A percentile compares a stretch with the other conserved stretches of the same genome.
phyloP scores from a whole-genome alignment of 78 protist genomes.

The Cavenderia fasciculata region DNA sequence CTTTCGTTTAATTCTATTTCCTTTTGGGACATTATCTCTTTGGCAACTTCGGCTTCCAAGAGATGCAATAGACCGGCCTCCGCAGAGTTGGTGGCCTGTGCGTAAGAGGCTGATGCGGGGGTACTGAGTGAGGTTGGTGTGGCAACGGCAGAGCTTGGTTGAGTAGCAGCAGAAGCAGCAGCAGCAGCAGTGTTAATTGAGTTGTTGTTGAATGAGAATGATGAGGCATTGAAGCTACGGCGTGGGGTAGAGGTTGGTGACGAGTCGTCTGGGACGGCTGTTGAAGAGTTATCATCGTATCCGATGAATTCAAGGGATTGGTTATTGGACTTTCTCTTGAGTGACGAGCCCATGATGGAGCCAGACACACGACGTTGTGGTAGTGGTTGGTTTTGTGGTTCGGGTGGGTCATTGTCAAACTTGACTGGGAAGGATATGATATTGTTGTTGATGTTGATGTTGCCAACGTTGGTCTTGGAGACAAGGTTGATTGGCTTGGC shows the following conservation, averaged over 20 bases:
- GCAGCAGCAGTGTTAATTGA: neutral
- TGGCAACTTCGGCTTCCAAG: constrained; percentile 56
- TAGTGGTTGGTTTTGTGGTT: too few species aligned
- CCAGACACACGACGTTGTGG: neutral
- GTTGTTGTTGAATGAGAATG: neutral
- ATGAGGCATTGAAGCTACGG: neutral
- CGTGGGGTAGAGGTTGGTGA: neutral
- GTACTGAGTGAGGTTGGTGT: neutral
- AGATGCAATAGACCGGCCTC: constrained; percentile 1
- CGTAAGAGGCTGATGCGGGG: neutral
- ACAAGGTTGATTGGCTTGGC: neutral
- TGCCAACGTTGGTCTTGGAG: neutral
- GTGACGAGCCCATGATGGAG: neutral
- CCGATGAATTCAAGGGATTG: too few species aligned
- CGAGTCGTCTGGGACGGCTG: neutral
- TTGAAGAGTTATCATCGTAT: neutral
- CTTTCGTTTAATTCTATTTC: constrained; percentile 22
- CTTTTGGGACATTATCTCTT: constrained; percentile 54
- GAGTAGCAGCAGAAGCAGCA: neutral
- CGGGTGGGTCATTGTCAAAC: constrained; percentile 8
- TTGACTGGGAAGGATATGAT: neutral
- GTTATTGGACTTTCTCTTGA: neutral
- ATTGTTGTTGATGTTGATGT: constrained; percentile 4
- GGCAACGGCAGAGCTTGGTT: neutral
- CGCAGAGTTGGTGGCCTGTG: neutral